Evolutionary conservation across 371 early-diverging fungal genomes (phyloP).

Genomic region (Aphelidium insulamus): DNA sequence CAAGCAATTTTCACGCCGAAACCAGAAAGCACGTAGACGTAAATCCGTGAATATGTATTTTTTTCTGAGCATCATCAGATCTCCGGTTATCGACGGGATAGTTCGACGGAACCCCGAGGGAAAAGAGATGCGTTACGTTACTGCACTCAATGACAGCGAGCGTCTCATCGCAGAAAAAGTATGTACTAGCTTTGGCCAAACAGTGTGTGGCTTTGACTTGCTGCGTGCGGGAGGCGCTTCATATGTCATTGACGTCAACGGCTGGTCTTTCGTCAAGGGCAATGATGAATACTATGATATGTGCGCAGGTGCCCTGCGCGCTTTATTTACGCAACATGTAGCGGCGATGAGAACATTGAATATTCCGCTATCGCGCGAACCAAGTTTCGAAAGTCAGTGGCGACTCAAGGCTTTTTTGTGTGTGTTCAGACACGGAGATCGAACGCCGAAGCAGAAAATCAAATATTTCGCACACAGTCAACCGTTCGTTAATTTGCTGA

Average conservation of each 20-base stretch:
- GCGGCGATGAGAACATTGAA: too few species aligned
- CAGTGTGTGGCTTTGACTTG: slow-evolving; percentile 90
- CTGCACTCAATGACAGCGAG: slow-evolving; percentile 59
- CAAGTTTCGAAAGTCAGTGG: slow-evolving; percentile 67
- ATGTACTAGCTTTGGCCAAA: slow-evolving; percentile 63
- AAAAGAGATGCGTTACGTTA: slow-evolving; percentile 85
- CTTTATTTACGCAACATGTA: slow-evolving; percentile 4
- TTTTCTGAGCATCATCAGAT: slow-evolving; percentile 31
- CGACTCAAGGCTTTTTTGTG: slow-evolving; percentile 72
- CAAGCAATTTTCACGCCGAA: slow-evolving; percentile 79
- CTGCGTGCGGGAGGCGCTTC: slow-evolving; percentile 57
- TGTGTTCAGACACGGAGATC: slow-evolving; percentile 83
- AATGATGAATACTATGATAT: slow-evolving; percentile 79
- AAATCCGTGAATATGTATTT: background rate
- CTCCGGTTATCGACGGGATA: slow-evolving; percentile 92
- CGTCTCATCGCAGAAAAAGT: slow-evolving; percentile 57
- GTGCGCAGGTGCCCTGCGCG: slow-evolving; percentile 49
- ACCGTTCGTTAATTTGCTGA: slow-evolving; percentile 41
- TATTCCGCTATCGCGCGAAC: slow-evolving; percentile 16
- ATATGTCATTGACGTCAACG: slow-evolving; percentile 96
- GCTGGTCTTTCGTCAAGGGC: slow-evolving; percentile 98
- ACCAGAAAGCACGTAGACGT: slow-evolving; percentile 58
- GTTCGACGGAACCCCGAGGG: slow-evolving; percentile 90
- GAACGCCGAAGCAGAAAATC: slow-evolving; percentile 92
- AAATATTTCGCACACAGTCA: slow-evolving; percentile 45